Conservation (phyloP, 768 basidiomycete species). For the Suillus hirtellus region DNA sequence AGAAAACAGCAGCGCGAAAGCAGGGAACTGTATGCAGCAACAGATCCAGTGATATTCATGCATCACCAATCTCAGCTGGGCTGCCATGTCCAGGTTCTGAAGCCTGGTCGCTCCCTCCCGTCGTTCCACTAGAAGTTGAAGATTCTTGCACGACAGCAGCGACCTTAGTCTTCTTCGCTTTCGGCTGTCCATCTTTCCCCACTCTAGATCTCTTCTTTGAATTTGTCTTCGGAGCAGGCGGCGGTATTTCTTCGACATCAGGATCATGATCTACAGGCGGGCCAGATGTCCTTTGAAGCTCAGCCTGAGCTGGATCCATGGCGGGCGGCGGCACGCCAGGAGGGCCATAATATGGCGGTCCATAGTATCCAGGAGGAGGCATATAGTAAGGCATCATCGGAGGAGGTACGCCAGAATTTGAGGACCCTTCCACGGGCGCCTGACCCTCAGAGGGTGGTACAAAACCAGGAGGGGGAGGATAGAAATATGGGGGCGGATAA, state of each 20-base stretch:
- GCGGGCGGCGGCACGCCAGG: conserved; percentile 34
- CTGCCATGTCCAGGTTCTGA: conserved; percentile 27
- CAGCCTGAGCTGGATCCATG: conserved; percentile 28
- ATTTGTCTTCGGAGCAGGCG: conserved; percentile 19
- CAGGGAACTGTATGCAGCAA: conserved; percentile 13
- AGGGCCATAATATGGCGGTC: conserved; percentile 30
- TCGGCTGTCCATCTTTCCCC: conserved; percentile 31
- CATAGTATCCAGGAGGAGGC: conserved; percentile 42
- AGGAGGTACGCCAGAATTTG: conserved; percentile 31
- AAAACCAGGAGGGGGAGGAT: conserved; percentile 43
- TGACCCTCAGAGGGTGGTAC: conserved; percentile 39
- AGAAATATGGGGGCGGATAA: conserved; percentile 34
- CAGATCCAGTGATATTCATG: conserved; percentile 15
- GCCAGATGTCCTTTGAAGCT: conserved; percentile 22
- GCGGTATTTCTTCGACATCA: conserved; percentile 18
- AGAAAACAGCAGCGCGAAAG: conserved; percentile 11
- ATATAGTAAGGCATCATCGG: conserved; percentile 38
- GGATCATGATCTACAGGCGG: conserved; percentile 16
- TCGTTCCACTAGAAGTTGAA: conserved; percentile 26
- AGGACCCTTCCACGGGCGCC: conserved; percentile 30
- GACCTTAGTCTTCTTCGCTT: conserved; percentile 35
- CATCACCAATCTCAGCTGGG: conserved; percentile 26
- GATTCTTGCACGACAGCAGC: conserved; percentile 14
- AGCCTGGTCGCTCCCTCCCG: conserved; percentile 28
- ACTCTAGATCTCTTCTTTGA: conserved; percentile 32